Evolutionary conservation across 163 green algal species (phyloP).

Genomic region (Prototheca wickerhamii): DNA sequence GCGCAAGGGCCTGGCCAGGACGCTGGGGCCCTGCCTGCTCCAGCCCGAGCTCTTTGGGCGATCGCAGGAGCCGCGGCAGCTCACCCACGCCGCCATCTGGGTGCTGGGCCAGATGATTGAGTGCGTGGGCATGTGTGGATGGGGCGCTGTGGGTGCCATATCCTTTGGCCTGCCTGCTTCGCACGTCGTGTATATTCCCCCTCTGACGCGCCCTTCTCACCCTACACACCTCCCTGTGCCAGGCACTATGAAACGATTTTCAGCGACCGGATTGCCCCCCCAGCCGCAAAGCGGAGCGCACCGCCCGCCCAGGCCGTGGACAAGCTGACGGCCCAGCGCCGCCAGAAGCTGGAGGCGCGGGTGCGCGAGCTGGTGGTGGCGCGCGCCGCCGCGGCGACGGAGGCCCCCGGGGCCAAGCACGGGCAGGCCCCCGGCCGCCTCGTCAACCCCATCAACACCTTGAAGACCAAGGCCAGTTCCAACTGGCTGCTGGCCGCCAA

Average conservation of each 20-base stretch:
- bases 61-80: not conserved
- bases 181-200: no score
- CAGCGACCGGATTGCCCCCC: not conserved
- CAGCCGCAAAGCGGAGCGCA: no score
- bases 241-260: slow-evolving; percentile 2
- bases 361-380: not conserved
- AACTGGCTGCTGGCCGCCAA: slow-evolving; percentile 2
- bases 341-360: not conserved
- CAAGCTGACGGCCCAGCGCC: not conserved
- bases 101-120: slow-evolving; percentile 11
- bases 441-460: slow-evolving; percentile 20
- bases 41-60: slow-evolving; percentile 7
- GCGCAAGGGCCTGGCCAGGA: slow-evolving; percentile 8
- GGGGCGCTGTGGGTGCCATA: not conserved
- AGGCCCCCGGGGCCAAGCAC: not conserved
- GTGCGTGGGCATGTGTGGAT: slow-evolving; percentile 10
- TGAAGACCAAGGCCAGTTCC: slow-evolving; percentile 5
- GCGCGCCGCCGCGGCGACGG: not conserved
- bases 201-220: no score
- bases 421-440: not conserved
- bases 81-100: slow-evolving; percentile 10
- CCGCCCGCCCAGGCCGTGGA: no score
- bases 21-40: slow-evolving; percentile 23
- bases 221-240: not conserved
- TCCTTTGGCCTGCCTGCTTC: not conserved